phyloP scores from a whole-genome alignment of 495 filamentous ascomycete genomes.

The Pseudevernia furfuracea region DNA sequence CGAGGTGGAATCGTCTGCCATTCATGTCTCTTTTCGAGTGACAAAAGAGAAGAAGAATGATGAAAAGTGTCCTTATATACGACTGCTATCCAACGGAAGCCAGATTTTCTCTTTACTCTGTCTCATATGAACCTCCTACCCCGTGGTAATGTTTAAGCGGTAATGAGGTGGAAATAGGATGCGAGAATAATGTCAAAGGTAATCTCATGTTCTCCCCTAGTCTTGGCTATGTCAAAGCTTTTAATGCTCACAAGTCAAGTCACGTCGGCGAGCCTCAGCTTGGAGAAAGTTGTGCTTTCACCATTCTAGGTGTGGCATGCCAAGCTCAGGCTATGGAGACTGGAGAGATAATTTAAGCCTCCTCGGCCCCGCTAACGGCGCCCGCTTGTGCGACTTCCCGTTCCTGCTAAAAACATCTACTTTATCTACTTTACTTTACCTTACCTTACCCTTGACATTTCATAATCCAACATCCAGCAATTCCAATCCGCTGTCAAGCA shows the following conservation, averaged over 20 bases:
- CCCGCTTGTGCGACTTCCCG: constrained; percentile 4
- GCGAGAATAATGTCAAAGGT: not conserved
- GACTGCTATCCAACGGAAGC: not conserved
- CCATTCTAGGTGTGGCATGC: not conserved
- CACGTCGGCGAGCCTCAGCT: not conserved
- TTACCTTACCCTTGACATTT: not conserved
- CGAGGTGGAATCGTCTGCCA: not conserved
- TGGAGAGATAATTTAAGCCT: not conserved
- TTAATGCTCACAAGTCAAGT: not conserved
- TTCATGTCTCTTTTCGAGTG: not conserved
- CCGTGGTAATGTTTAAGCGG: not conserved
- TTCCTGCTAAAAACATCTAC: not conserved
- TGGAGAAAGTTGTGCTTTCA: not conserved
- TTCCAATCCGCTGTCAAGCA: not conserved
- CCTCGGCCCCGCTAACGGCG: not conserved
- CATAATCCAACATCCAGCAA: not conserved
- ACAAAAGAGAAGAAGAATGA: not conserved
- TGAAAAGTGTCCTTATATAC: not conserved
- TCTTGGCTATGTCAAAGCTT: not conserved
- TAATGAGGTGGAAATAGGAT: not conserved
- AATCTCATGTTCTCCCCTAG: not conserved
- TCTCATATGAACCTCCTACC: not conserved
- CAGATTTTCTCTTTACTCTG: not conserved
- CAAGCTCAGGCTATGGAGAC: not conserved
- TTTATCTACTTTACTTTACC: too few species aligned